Percentiles rank a stretch among this genome's conserved stretches.
These are phyloP conservation scores for Lupinus albus DNA, from an alignment of 306 rosid species.

Conservation along the genomic window DNA sequence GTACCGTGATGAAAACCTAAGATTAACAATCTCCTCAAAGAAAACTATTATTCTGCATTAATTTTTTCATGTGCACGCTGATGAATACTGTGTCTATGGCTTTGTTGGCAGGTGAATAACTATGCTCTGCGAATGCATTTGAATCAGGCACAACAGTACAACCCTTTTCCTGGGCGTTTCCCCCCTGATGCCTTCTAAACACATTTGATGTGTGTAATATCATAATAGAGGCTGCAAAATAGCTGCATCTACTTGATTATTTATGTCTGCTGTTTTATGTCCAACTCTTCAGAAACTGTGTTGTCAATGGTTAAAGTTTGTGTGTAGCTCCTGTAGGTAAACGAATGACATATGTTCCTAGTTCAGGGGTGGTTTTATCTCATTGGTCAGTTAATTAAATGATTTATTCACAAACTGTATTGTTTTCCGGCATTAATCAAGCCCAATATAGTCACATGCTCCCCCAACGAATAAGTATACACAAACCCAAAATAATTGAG, in stretches of 20 bases:
- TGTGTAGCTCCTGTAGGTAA: constrained; percentile 39
- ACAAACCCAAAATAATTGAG: too few species aligned
- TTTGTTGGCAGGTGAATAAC: constrained; percentile 73
- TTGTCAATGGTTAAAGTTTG: constrained; percentile 33
- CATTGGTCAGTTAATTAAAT: constrained; percentile 38
- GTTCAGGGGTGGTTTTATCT: constrained; percentile 41
- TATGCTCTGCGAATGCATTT: constrained; percentile 92
- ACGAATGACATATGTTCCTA: constrained; percentile 31
- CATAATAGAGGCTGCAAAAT: constrained; percentile 39
- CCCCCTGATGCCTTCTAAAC: constrained; percentile 84
- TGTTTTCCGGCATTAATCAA: not conserved
- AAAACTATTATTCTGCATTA: not conserved
- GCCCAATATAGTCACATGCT: too few species aligned
- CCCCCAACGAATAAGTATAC: too few species aligned
- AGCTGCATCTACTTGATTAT: constrained; percentile 34
- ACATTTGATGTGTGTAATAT: constrained; percentile 23
- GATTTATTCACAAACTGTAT: constrained; percentile 24
- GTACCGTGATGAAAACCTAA: too few species aligned
- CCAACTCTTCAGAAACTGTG: constrained; percentile 3
- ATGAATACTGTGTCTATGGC: constrained; percentile 15
- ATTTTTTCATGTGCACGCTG: constrained; percentile 12
- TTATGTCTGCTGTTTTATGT: constrained; percentile 18
- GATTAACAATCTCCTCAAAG: not conserved
- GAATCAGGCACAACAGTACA: constrained; percentile 89
- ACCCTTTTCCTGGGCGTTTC: constrained; percentile 75